phyloP scores from a whole-genome alignment of 306 rosid genomes.

The Carpinus viminea region DNA sequence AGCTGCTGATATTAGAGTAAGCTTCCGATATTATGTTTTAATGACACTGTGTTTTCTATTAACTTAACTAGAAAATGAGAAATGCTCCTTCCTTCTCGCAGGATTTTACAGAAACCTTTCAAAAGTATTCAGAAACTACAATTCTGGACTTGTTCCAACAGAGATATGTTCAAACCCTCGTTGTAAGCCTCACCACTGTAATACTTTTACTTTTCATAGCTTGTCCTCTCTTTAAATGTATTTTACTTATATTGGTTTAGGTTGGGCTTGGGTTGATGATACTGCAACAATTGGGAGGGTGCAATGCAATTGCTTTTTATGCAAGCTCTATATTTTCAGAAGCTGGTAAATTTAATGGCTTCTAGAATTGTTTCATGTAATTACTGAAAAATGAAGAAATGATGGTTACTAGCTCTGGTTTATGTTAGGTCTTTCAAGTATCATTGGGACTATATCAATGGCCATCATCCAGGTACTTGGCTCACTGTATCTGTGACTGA shows the following conservation, averaged over 20 bases:
- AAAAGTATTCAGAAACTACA: slow-evolving; percentile 49
- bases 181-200: slow-evolving; percentile 45
- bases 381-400: not conserved
- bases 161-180: slow-evolving; percentile 66
- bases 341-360: slow-evolving; percentile 53
- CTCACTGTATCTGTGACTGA: not conserved
- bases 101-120: slow-evolving; percentile 75
- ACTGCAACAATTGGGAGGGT: slow-evolving; percentile 86
- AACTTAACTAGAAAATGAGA: not conserved
- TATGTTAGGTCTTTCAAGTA: slow-evolving; percentile 72
- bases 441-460: slow-evolving; percentile 74
- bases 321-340: slow-evolving; percentile 73
- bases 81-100: slow-evolving; percentile 12
- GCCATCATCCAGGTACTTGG: slow-evolving; percentile 70
- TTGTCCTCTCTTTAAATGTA: slow-evolving; percentile 13
- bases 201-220: not conserved
- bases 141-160: slow-evolving; percentile 61
- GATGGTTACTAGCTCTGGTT: slow-evolving; percentile 20
- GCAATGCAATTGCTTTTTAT: slow-evolving; percentile 65
- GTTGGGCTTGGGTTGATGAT: slow-evolving; percentile 86
- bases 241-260: slow-evolving; percentile 38
- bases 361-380: slow-evolving; percentile 1
- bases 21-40: not conserved
- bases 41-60: not conserved
- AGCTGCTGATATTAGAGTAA: slow-evolving; percentile 70